Evolutionary conservation across 2,329 filamentous ascomycete species (phyloP).

Genomic region (Xylaria multiplex): DNA sequence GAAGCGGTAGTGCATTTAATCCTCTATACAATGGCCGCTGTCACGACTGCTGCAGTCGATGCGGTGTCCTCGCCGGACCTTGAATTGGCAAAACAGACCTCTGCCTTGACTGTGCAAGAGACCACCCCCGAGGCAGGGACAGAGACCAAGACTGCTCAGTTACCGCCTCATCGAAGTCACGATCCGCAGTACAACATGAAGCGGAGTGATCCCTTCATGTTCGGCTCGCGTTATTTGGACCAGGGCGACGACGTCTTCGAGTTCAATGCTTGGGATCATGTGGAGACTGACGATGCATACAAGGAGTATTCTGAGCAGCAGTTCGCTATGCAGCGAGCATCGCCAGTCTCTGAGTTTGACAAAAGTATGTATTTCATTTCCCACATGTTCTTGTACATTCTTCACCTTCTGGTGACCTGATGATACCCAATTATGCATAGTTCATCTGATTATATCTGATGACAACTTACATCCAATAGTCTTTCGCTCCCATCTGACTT

Average conservation of each 20-base stretch:
- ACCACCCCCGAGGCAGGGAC: slow-evolving; percentile 21
- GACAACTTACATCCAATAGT: slow-evolving; percentile 67
- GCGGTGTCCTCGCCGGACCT: slow-evolving; percentile 40
- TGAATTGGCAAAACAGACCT: slow-evolving; percentile 44
- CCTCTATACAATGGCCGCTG: slow-evolving; percentile 40
- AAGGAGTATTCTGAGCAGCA: slow-evolving; percentile 86
- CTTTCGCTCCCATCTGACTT: slow-evolving; percentile 81
- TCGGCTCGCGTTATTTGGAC: slow-evolving; percentile 87
- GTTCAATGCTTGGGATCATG: slow-evolving; percentile 99
- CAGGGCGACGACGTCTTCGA: slow-evolving; percentile 91
- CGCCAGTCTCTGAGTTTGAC: slow-evolving; percentile 93
- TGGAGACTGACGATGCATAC: slow-evolving; percentile 90
- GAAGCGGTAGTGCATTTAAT: slow-evolving; percentile 23
- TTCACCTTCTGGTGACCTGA: slow-evolving; percentile 54
- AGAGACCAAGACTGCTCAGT: slow-evolving; percentile 38
- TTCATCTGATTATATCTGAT: slow-evolving; percentile 75
- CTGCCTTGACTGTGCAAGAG: slow-evolving; percentile 45
- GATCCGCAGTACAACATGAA: slow-evolving; percentile 80
- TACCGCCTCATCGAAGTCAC: slow-evolving; percentile 74
- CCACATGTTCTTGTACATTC: neutral
- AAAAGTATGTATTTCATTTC: slow-evolving; percentile 67
- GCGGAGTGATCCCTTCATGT: slow-evolving; percentile 91
- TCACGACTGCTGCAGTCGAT: slow-evolving; percentile 28
- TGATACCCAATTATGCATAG: slow-evolving; percentile 72
- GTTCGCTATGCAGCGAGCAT: slow-evolving; percentile 82